Percentiles rank a stretch among this genome's conserved stretches.
phyloP scores from a whole-genome alignment of 139 green algal genomes.

The Limnomonas spitsbergensis region DNA sequence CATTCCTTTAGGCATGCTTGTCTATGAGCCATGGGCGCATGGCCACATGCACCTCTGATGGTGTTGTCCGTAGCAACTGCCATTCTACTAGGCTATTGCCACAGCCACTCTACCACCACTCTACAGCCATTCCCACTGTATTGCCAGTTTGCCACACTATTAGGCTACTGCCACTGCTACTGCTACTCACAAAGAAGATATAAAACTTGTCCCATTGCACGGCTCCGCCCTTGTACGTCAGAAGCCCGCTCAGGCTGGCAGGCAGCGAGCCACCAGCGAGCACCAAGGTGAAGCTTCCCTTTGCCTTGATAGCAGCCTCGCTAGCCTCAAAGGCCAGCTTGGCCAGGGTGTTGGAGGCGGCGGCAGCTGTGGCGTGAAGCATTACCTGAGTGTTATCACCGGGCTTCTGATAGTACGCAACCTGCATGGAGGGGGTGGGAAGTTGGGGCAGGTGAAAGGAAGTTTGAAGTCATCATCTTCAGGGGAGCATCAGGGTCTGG shows the following conservation, averaged over 20 bases:
- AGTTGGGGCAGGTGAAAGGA: background rate
- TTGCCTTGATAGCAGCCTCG: conserved; percentile 58
- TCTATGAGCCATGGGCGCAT: no score
- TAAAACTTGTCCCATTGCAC: conserved; percentile 64
- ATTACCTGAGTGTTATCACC: background rate
- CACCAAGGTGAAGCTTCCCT: conserved; percentile 80
- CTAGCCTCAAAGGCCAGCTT: conserved; percentile 51
- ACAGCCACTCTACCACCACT: no score
- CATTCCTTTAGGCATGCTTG: no score
- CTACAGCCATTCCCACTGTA: no score
- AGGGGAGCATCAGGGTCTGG: no score
- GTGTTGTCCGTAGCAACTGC: no score
- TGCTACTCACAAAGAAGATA: conserved; percentile 35
- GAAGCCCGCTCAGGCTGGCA: conserved; percentile 36
- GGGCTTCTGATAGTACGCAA: conserved; percentile 4
- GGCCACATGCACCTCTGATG: no score
- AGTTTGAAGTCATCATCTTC: no score
- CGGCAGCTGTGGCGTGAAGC: conserved; percentile 9
- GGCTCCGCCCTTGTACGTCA: conserved; percentile 7
- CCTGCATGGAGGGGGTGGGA: background rate
- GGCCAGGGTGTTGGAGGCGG: conserved; percentile 24
- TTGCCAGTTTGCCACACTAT: no score
- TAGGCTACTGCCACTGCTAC: no score
- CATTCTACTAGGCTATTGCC: no score
- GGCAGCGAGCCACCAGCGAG: conserved; percentile 77